Evolutionary conservation across 352 stramenopile species (phyloP).

Genomic region (Phytophthora parvispora): DNA sequence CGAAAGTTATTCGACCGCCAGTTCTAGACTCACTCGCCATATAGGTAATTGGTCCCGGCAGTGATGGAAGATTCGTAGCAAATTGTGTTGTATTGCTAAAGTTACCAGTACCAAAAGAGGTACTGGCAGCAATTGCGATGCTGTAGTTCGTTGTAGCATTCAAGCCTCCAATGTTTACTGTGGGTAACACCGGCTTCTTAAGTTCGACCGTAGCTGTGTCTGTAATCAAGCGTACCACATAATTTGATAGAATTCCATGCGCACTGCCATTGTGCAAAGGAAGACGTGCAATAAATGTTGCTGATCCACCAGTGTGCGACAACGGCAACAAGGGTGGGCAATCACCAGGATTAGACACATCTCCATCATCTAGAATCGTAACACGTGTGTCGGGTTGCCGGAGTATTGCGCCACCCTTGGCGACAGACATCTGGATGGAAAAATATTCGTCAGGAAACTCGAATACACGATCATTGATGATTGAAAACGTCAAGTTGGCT

Average conservation of each 20-base stretch:
- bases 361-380: constrained; percentile 68
- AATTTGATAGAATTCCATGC: constrained; percentile 37
- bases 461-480: constrained; percentile 71
- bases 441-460: constrained; percentile 66
- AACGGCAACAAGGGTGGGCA: constrained; percentile 29
- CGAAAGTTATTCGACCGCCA: constrained; percentile 51
- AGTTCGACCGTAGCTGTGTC: constrained; percentile 17
- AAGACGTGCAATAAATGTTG: constrained; percentile 34
- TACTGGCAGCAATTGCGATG: constrained; percentile 51
- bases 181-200: constrained; percentile 5
- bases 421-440: constrained; percentile 40
- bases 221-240: constrained; percentile 44
- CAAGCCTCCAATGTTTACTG: constrained; percentile 40
- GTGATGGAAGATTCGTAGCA: constrained; percentile 45
- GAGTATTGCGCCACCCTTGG: constrained; percentile 35
- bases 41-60: constrained; percentile 35
- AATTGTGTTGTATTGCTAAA: constrained; percentile 51
- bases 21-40: constrained; percentile 31
- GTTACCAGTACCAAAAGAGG: constrained; percentile 29
- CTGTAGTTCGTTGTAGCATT: constrained; percentile 44
- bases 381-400: constrained; percentile 22
- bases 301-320: constrained; percentile 50
- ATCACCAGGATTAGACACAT: constrained; percentile 46
- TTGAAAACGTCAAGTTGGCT: constrained; percentile 48
- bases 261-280: constrained; percentile 67